Conservation (phyloP, 2,329 filamentous ascomycete species). For the Helminthosporium solani region DNA sequence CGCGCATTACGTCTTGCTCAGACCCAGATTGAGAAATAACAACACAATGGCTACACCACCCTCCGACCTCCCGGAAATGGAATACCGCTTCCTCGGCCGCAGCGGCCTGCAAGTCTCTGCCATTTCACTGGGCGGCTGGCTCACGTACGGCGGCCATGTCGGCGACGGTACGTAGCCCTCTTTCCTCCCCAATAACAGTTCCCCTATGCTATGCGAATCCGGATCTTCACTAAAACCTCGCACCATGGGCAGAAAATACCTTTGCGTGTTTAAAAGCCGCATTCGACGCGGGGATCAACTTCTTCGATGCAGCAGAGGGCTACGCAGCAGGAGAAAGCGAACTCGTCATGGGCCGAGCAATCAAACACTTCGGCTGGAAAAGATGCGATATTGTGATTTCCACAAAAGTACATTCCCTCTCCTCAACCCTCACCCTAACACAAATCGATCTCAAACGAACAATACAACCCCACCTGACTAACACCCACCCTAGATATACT, state of each 20-base stretch:
- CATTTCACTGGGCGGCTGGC: slow-evolving; percentile 63
- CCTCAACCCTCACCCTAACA: no score
- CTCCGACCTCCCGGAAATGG: slow-evolving; percentile 54
- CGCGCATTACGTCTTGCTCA: no score
- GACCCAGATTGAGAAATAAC: no score
- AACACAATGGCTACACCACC: slow-evolving; percentile 6
- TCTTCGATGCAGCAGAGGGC: slow-evolving; percentile 61
- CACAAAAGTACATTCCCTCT: slow-evolving; percentile 50
- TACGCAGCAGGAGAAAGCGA: slow-evolving; percentile 57
- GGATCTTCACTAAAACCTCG: no score
- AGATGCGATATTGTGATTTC: slow-evolving; percentile 59
- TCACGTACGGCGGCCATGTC: slow-evolving; percentile 74
- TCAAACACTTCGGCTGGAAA: slow-evolving; percentile 60
- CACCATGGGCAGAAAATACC: slow-evolving; percentile 51
- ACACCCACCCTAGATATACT: slow-evolving; percentile 60
- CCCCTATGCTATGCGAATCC: no score
- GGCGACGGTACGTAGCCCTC: slow-evolving; percentile 54
- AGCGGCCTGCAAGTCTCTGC: slow-evolving; percentile 73
- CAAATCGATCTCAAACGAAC: no score
- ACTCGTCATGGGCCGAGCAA: slow-evolving; percentile 56
- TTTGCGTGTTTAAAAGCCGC: slow-evolving; percentile 57
- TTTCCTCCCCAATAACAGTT: neutral
- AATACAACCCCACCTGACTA: neutral
- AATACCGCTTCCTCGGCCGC: slow-evolving; percentile 70
- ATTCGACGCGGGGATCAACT: slow-evolving; percentile 60